phyloP scores from a whole-genome alignment of 306 rosid genomes.

The Elaeagnus macrophylla region DNA sequence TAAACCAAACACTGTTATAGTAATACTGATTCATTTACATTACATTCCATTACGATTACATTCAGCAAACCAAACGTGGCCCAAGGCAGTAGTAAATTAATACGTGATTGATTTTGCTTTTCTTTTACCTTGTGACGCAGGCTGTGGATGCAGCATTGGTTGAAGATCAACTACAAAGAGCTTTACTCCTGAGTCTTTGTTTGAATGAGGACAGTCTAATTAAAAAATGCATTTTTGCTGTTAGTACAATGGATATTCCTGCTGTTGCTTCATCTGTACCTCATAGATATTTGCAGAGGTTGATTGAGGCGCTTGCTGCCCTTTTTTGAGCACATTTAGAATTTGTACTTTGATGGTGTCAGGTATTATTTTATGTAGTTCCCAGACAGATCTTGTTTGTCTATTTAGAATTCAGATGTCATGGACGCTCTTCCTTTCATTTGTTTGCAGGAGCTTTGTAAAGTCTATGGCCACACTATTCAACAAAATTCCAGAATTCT shows the following conservation, averaged over 20 bases:
- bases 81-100: too few species aligned
- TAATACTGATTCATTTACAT: too few species aligned
- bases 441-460: constrained; percentile 65
- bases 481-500: constrained; percentile 60
- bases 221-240: constrained; percentile 73
- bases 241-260: constrained; percentile 51
- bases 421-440: neutral
- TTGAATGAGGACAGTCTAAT: constrained; percentile 60
- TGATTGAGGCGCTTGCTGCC: constrained; percentile 74
- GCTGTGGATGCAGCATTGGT: constrained; percentile 70
- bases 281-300: constrained; percentile 58
- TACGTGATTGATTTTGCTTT: too few species aligned
- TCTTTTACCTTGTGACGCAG: constrained; percentile 34
- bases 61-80: too few species aligned
- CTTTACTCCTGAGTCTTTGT: constrained; percentile 77
- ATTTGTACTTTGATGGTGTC: constrained; percentile 80
- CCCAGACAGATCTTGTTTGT: neutral
- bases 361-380: constrained; percentile 34
- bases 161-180: constrained; percentile 59
- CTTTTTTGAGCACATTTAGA: constrained; percentile 81
- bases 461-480: constrained; percentile 62
- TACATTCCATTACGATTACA: too few species aligned
- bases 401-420: constrained; percentile 5
- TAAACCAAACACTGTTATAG: too few species aligned
- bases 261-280: constrained; percentile 59